Evolutionary conservation across 192 early-diverging fungal genomes (phyloP).

Genomic region (Jimgerdemannia lactiflua): DNA sequence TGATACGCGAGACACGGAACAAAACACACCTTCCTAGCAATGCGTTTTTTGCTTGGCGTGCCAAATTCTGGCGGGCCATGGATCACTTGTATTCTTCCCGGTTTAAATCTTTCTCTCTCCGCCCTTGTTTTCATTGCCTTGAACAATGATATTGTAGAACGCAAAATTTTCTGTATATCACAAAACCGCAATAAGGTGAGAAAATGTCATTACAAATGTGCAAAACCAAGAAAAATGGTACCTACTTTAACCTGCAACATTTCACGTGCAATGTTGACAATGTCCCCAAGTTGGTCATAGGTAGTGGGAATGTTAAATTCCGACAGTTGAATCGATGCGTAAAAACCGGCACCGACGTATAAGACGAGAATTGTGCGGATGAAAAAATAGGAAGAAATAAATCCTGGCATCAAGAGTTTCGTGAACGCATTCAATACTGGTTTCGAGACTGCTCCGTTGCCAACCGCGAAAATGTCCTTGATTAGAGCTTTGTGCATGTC

Average conservation of each 20-base stretch:
- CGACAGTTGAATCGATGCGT: slow-evolving; percentile 7
- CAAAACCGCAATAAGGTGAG: slow-evolving; percentile 7
- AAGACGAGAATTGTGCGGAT: slow-evolving; percentile 14
- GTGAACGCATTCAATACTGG: neutral
- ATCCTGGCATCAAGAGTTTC: slow-evolving; percentile 16
- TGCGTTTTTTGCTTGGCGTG: neutral
- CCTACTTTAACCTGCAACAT: slow-evolving; percentile 18
- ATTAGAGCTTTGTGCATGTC: slow-evolving; percentile 19
- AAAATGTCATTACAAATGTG: slow-evolving; percentile 3
- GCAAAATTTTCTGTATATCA: slow-evolving; percentile 17
- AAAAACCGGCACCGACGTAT: slow-evolving; percentile 13
- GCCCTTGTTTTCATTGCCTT: slow-evolving; percentile 4
- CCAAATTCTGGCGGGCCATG: neutral
- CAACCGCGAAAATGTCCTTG: slow-evolving; percentile 2
- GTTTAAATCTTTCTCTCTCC: slow-evolving; percentile 13
- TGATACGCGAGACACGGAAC: neutral
- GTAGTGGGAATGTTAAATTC: slow-evolving; percentile 17
- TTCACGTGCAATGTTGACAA: slow-evolving; percentile 12
- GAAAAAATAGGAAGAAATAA: slow-evolving; percentile 17
- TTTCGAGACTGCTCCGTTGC: slow-evolving; percentile 9
- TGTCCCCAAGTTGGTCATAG: slow-evolving; percentile 8
- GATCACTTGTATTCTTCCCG: slow-evolving; percentile 4
- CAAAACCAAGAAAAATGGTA: slow-evolving; percentile 4
- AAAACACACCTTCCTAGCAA: neutral
- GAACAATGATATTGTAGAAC: slow-evolving; percentile 10